A percentile compares a stretch with the other conserved stretches of the same genome.
phyloP scores from a whole-genome alignment of 2,329 filamentous ascomycete species.

The Xenoacremonium recifei region DNA sequence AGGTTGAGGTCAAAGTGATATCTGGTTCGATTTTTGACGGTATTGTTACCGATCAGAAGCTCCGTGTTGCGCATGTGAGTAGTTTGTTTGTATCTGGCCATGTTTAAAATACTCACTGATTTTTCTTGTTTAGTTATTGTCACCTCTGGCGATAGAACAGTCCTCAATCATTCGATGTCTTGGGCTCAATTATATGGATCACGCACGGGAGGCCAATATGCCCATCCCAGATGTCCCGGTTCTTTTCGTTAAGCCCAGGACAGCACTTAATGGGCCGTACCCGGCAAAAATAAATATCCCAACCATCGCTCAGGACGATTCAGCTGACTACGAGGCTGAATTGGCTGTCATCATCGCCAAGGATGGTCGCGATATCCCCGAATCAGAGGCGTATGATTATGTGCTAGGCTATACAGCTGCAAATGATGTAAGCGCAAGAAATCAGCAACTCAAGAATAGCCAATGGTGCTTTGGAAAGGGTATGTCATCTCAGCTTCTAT shows the following conservation, averaged over 20 bases:
- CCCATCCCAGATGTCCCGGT: constrained; percentile 34
- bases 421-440: constrained; percentile 38
- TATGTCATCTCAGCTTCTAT: constrained; percentile 4
- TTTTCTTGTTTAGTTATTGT: too few species aligned
- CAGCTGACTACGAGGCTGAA: constrained; percentile 41
- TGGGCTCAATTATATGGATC: constrained; percentile 44
- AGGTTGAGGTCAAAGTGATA: neutral
- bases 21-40: neutral
- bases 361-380: constrained; percentile 40
- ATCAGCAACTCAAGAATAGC: constrained; percentile 34
- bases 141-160: constrained; percentile 33
- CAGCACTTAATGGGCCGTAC: constrained; percentile 31
- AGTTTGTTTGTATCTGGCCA: too few species aligned
- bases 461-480: constrained; percentile 45
- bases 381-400: constrained; percentile 35
- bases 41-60: neutral
- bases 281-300: constrained; percentile 29
- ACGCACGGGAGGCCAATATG: constrained; percentile 37
- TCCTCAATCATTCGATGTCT: constrained; percentile 43
- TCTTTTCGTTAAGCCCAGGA: constrained; percentile 40
- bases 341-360: constrained; percentile 36
- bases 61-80: neutral
- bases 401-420: constrained; percentile 38
- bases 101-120: too few species aligned
- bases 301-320: constrained; percentile 25